Evolutionary conservation across 345 rosid species (phyloP), one percentile per base, ranked within the genome.

Genomic region (Pistacia atlantica): DNA sequence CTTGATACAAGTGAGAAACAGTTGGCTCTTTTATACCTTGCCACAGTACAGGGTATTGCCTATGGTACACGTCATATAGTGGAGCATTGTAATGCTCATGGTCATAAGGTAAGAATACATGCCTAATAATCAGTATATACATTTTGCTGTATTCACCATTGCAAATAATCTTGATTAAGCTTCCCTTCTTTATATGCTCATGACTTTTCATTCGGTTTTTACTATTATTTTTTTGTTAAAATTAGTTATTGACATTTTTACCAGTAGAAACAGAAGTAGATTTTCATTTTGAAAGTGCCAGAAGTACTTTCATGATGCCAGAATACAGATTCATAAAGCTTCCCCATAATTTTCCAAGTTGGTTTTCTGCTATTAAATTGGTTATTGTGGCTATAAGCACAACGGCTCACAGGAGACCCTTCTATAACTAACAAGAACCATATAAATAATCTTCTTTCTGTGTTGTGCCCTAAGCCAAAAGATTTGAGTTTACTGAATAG

Each of bases 11-110:
- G 97, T 57, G 97, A 95, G 77, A 90, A 77, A 76, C 97, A 90
- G 82, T 77, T 95, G 84, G 97, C 99, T 83, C 89, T 91, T 73
- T 69, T 93, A 35, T 93, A 95, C 82, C 89, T 95, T 54, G 97
- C 99, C 60, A 83, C 95, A 28, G 65, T 90, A 10, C 97, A 95
- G 77, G 93, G 91, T 52, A 90, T 95, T 78, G 99, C 99, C 18
- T 95, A 92, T 77, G 97, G 99, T 70, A 92, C 99, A 62, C 97
- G 93, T 59, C 99, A 93, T 79, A 91, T 92, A 42, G 87, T 93
- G 82, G 97, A 95, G 82, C 98, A 95, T 67, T 93, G 93, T 85
- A 95, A 95, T 86, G 86, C 86, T 31, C 89, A 93, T 87, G 98
- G 97, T 84, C 99, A 93, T 80, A 89, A 84, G 80, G 98, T 90